Base-by-base conservation (phyloP, 306 rosid genomes). In the Vicia faba region DNA sequence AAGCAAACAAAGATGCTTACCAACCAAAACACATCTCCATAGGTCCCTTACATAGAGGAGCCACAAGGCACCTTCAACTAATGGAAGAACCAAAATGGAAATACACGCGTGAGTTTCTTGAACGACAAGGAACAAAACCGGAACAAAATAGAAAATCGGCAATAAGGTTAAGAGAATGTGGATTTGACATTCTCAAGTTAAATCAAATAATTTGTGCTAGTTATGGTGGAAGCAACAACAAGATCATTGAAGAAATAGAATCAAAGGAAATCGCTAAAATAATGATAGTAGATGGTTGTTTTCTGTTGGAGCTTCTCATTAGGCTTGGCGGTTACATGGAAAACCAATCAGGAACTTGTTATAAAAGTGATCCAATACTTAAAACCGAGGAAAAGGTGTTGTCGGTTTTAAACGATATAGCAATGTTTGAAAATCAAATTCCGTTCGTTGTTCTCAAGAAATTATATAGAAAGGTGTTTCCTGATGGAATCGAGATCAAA, bases 21-120 rank as follows among this genome's bases (percentile, higher is more conserved):
- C 45, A 0, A 3, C 82, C 82, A 10, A 79, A 61, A 2, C 5
- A 45, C 0, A 58, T 74, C 35, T 55, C 82, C 1, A 39, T 81
- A 0, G 79, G 83, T 33, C 83, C 80, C 11, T 35, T 65, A 9
- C 83, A 78, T 16, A 38, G 75, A 7, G 57, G 54, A 64, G 48
- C 64, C 50, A 64, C 51, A 1, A 56, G 54, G 46, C 48, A 69
- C 4, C 43, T 65, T 1, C 67, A 38, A 0, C 2, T 49, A 15
- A 71, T 82, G 76, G 75, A 79, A 57, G 74, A 75, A 40, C 31
- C 55, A n/a, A 78, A 82, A 60, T 79, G 70, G 86, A 64, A 36
- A 9, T 82, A 38, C 60, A 45, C 46, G 48, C 13, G 10, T 0
- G 8, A 28, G 0, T 33, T 74, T 8, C 74, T 81, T 6, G 25